Evolutionary conservation across 352 stramenopile genomes (phyloP), one percentile per base, ranked within the genome.

Genomic region (Thalassiosira tumida): DNA sequence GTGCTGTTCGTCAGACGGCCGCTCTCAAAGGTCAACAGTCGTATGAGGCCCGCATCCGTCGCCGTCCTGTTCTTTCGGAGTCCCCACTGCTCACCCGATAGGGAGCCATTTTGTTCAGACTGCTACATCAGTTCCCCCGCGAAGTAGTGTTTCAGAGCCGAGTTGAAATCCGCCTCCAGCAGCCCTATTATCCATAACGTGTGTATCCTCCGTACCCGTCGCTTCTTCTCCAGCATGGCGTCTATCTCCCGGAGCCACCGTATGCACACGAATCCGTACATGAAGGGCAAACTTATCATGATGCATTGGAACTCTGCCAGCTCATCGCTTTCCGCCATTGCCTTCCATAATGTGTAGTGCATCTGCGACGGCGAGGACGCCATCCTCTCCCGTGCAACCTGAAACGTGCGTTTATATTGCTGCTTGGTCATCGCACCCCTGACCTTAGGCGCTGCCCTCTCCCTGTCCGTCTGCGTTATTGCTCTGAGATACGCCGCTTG

Each of bases 151-250:
- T 43, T 86, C 4, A 91, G 37, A 1, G 64, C n/a, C 14, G 54
- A 72, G 41, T 81, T 87, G 67, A 87, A 92, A 43, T 92, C 90
- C 0, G 90, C 78, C 67, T 89, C 70, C 33, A 93, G 73, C 24
- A 93, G 29, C 3, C 87, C 76, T 24, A 94, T 94, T 10, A 94
- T 87, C 17, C 86, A 33, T 1, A 94, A 51, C 31, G 62, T 67
- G 79, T 93, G 90, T 21, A 94, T 91, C 15, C 89, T 83, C 1
- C 72, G 40, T 21, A 86, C 64, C 0, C 86, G 83, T 26, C 51
- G 69, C 31, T 91, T 85, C 40, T 94, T 91, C 29, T 89, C 85
- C n/a, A 92, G 54, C 80, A 93, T 93, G 15, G 82, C 35, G 47
- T 91, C 86, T 31, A 78, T 51, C 29, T 75, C 35, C 2, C 2